These are phyloP conservation scores for Collybiopsis luxurians DNA, from an alignment of 768 basidiomycete genomes.

Conservation along the genomic window DNA sequence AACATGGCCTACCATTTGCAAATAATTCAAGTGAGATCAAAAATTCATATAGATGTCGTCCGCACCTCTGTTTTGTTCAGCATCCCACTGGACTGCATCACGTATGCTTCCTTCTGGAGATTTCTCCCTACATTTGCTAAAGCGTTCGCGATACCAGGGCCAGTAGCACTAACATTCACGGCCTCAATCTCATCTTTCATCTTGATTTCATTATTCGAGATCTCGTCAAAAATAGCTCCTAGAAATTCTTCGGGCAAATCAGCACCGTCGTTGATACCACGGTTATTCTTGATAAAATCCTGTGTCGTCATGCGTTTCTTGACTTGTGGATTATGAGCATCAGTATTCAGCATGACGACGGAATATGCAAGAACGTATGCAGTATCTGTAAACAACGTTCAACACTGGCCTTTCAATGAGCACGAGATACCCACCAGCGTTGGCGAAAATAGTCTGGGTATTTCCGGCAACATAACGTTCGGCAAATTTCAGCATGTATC, in stretches of 20 bases:
- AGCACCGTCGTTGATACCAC: constrained; percentile 90
- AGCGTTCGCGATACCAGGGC: constrained; percentile 77
- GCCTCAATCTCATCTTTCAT: constrained; percentile 97
- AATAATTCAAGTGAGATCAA: constrained; percentile 14
- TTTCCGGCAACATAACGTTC: constrained; percentile 94
- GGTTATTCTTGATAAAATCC: constrained; percentile 93
- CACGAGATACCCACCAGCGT: constrained; percentile 67
- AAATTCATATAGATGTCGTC: not conserved
- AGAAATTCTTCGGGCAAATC: constrained; percentile 89
- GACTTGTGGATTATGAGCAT: constrained; percentile 92
- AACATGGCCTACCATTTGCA: constrained; percentile 81
- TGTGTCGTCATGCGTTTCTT: constrained; percentile 92
- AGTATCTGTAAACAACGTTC: constrained; percentile 52
- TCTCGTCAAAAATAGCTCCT: constrained; percentile 82
- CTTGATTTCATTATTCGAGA: constrained; percentile 87
- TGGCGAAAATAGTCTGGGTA: constrained; percentile 80
- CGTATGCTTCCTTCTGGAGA: constrained; percentile 93
- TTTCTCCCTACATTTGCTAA: constrained; percentile 91
- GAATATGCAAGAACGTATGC: constrained; percentile 96
- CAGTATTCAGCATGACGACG: constrained; percentile 94
- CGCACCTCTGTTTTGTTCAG: constrained; percentile 92
- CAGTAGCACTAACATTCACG: constrained; percentile 37
- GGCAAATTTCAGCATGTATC: constrained; percentile 98
- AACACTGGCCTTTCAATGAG: not conserved
- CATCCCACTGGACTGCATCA: constrained; percentile 95